phyloP scores from a whole-genome alignment of 2,329 filamentous ascomycete genomes.

The Sporothrix pseudoabietina region DNA sequence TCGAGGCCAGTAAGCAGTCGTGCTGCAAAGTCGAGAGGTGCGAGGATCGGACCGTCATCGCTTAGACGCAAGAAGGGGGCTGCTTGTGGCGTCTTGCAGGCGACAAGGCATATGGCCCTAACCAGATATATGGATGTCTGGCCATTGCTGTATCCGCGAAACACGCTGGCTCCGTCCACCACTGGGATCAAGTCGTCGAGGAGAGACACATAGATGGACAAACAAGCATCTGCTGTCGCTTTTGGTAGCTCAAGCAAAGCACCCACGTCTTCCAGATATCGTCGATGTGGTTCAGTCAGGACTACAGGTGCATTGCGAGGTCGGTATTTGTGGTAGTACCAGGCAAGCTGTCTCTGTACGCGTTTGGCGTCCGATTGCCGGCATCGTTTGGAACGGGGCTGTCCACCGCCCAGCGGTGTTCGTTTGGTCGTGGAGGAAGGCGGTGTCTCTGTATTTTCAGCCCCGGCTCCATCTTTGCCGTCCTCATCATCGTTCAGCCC shows the following conservation, averaged over 20 bases:
- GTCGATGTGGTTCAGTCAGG: not conserved
- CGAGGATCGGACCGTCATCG: not conserved
- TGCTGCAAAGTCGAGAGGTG: constrained; percentile 18
- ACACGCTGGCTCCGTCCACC: not conserved
- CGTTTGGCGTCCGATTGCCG: constrained; percentile 3
- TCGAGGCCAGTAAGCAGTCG: constrained; percentile 8
- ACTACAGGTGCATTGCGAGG: constrained; percentile 8
- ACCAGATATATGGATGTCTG: not conserved
- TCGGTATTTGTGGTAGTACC: constrained; percentile 19
- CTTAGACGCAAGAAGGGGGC: not conserved
- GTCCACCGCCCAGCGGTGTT: not conserved
- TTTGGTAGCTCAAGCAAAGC: not conserved
- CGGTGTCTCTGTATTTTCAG: not conserved
- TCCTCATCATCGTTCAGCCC: not conserved
- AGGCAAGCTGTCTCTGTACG: not conserved
- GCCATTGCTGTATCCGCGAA: constrained; percentile 12
- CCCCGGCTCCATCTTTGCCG: not conserved
- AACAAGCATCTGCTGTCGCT: not conserved
- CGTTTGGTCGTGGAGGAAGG: not conserved
- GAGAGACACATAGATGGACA: not conserved
- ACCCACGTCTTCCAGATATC: not conserved
- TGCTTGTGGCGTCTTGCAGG: not conserved
- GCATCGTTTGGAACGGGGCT: not conserved
- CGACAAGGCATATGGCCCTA: constrained; percentile 2
- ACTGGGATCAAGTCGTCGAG: constrained; percentile 2